Conservation (phyloP, 805 yeast species). For the Metschnikowia santaceciliae region DNA sequence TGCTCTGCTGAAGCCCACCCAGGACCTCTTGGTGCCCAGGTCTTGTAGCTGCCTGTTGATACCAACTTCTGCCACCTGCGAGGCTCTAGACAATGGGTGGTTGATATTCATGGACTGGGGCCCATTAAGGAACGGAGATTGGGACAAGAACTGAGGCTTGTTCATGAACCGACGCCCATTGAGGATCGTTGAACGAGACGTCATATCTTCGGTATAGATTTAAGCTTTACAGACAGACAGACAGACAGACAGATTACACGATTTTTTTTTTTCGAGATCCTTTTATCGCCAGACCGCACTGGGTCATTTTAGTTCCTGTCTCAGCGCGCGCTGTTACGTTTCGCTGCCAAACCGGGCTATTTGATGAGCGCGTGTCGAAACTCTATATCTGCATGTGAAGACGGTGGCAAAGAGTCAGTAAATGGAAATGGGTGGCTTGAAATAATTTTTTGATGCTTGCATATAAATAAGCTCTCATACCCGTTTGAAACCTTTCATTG, state of each 20-base stretch:
- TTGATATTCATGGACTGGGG: constrained; percentile 37
- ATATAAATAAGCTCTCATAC: too few species aligned
- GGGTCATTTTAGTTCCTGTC: background rate
- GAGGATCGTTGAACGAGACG: constrained; percentile 16
- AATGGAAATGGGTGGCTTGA: too few species aligned
- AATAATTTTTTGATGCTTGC: background rate
- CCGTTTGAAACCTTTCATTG: too few species aligned
- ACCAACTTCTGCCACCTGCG: constrained; percentile 33
- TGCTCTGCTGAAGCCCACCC: constrained; percentile 30
- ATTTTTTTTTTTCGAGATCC: background rate
- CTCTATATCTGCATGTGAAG: background rate
- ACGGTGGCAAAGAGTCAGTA: too few species aligned
- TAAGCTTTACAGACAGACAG: background rate
- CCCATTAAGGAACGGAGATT: constrained; percentile 27
- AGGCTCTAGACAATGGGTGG: constrained; percentile 42
- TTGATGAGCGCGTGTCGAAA: background rate
- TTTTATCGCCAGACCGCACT: background rate
- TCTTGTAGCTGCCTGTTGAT: constrained; percentile 15
- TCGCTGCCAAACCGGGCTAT: background rate
- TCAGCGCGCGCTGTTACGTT: constrained; percentile 4
- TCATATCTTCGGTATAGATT: constrained; percentile 8
- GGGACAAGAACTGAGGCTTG: constrained; percentile 13
- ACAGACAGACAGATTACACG: background rate
- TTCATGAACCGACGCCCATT: constrained; percentile 14
- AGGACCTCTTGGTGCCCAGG: constrained; percentile 13